These are phyloP conservation scores for Setomelanomma holmii DNA, from an alignment of 2,329 filamentous ascomycete species.

Conservation along the genomic window DNA sequence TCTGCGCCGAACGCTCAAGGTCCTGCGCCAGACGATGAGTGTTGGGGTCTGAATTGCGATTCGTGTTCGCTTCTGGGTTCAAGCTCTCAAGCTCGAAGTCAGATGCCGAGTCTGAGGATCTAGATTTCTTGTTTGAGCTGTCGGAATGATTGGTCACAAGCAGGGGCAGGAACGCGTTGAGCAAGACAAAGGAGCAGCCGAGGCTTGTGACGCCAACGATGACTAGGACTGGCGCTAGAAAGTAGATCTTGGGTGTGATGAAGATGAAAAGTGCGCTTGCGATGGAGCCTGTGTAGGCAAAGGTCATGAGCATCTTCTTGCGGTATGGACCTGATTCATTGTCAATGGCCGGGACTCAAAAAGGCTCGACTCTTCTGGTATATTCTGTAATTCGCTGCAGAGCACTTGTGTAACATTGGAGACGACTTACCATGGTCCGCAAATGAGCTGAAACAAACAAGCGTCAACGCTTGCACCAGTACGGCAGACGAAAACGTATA, in stretches of 20 bases:
- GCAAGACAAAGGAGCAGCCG: constrained; percentile 91
- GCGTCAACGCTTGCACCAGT: constrained; percentile 81
- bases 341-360: constrained; percentile 1
- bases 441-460: constrained; percentile 91
- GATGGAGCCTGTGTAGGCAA: constrained; percentile 79
- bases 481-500: constrained; percentile 94
- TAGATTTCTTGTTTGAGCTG: constrained; percentile 11
- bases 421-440: constrained; percentile 79
- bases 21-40: constrained; percentile 62
- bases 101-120: constrained; percentile 17
- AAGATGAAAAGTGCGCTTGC: constrained; percentile 84
- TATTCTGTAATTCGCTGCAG: no score
- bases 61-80: constrained; percentile 15
- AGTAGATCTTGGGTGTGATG: constrained; percentile 74
- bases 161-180: constrained; percentile 91
- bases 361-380: no score
- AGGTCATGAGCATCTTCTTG: constrained; percentile 81
- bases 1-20: constrained; percentile 79
- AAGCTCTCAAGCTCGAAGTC: constrained; percentile 39
- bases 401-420: no score
- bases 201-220: constrained; percentile 89
- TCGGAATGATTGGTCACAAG: constrained; percentile 80
- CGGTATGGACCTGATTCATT: constrained; percentile 64
- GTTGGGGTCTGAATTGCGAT: constrained; percentile 2
- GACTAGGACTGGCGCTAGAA: constrained; percentile 79